These are phyloP conservation scores for Cardiospermum halicacabum DNA, from an alignment of 345 rosid genomes.

Conservation along the genomic window DNA sequence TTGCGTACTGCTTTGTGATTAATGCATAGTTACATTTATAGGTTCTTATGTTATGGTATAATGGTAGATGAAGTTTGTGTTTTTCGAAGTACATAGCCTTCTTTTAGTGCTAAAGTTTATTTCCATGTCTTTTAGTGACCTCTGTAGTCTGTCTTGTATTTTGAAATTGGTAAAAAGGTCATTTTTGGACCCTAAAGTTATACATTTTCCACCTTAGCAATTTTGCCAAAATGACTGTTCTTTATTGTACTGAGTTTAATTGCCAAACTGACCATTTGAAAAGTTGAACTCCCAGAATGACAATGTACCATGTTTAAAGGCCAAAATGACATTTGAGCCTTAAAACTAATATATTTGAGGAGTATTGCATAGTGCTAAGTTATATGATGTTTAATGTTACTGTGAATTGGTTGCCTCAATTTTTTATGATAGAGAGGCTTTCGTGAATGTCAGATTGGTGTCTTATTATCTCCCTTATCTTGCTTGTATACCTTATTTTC, in stretches of 20 bases:
- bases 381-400: background rate
- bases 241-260: too few relatives aligned
- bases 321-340: too few relatives aligned
- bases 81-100: background rate
- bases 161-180: too few relatives aligned
- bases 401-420: background rate
- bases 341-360: too few relatives aligned
- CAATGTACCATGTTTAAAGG: too few relatives aligned
- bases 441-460: background rate
- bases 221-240: too few relatives aligned
- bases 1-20: background rate
- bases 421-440: background rate
- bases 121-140: too few relatives aligned
- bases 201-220: too few relatives aligned
- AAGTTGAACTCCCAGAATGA: too few relatives aligned
- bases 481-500: conserved; percentile 20
- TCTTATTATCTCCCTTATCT: background rate
- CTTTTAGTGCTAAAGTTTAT: background rate
- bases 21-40: background rate
- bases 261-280: too few relatives aligned
- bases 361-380: background rate
- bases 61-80: background rate
- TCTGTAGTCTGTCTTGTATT: too few relatives aligned
- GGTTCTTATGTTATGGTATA: background rate
- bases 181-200: too few relatives aligned